phyloP scores from a whole-genome alignment of 345 rosid genomes.

The Eucalyptus erythrocorys region DNA sequence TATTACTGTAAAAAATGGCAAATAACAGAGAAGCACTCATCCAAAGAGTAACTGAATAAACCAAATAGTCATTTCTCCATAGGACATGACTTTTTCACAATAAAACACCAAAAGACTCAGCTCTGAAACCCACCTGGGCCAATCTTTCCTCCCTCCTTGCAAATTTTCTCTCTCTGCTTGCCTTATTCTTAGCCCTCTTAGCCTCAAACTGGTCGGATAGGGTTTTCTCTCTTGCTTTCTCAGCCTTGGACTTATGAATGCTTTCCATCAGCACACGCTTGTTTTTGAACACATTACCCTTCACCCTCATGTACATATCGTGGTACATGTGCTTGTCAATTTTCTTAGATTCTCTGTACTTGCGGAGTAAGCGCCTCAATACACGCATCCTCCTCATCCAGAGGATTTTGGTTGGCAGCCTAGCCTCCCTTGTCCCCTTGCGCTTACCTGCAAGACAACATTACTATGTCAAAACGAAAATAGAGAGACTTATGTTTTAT shows the following conservation, averaged over 20 bases:
- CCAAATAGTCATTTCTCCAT: background rate
- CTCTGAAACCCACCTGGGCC: constrained; percentile 44
- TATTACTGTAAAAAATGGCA: background rate
- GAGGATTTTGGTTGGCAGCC: constrained; percentile 83
- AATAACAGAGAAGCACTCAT: background rate
- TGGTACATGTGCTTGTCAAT: constrained; percentile 98
- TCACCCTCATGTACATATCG: constrained; percentile 98
- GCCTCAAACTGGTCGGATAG: constrained; percentile 92
- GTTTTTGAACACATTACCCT: constrained; percentile 95
- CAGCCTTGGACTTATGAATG: constrained; percentile 93
- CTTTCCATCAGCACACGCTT: constrained; percentile 96
- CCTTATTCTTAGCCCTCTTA: constrained; percentile 93
- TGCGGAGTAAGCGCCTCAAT: constrained; percentile 77
- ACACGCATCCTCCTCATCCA: constrained; percentile 99
- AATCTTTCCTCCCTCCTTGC: constrained; percentile 88
- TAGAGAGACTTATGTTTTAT: background rate
- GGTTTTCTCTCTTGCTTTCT: constrained; percentile 96
- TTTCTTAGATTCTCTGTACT: constrained; percentile 86
- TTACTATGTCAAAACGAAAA: background rate
- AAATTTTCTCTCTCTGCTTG: constrained; percentile 82
- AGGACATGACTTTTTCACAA: background rate
- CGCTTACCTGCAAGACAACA: constrained; percentile 56
- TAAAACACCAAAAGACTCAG: background rate
- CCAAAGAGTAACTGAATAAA: background rate
- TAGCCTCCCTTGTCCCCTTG: constrained; percentile 93